These are phyloP conservation scores for Baeospora myosura DNA, from an alignment of 1,284 basidiomycete genomes.

Conservation along the genomic window DNA sequence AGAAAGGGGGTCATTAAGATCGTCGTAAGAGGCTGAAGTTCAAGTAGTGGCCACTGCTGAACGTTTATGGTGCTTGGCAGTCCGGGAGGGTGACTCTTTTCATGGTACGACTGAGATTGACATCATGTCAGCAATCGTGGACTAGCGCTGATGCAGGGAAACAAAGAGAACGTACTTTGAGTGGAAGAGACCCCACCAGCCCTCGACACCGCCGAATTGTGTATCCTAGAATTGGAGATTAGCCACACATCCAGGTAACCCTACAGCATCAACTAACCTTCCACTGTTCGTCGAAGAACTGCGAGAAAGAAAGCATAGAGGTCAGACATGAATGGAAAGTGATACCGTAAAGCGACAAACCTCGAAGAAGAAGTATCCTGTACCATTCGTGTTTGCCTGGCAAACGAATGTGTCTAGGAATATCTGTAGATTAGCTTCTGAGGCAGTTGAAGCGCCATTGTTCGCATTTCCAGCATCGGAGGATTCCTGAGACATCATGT, in stretches of 20 bases:
- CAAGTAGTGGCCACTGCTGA: too few species aligned
- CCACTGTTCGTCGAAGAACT: conserved; percentile 84
- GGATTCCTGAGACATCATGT: conserved; percentile 36
- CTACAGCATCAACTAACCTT: too few species aligned
- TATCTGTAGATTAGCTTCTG: conserved; percentile 60
- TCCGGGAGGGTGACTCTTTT: neutral
- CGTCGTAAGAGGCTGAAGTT: too few species aligned
- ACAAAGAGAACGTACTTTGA: conserved; percentile 27
- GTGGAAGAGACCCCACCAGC: conserved; percentile 49
- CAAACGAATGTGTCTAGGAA: conserved; percentile 88
- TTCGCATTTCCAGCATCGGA: conserved; percentile 46
- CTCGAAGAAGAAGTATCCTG: conserved; percentile 85
- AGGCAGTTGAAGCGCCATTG: conserved; percentile 65
- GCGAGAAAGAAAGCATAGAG: conserved; percentile 18
- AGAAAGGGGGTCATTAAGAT: too few species aligned
- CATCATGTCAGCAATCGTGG: too few species aligned
- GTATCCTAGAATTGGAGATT: too few species aligned
- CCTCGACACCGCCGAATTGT: conserved; percentile 84
- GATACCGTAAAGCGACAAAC: conserved; percentile 25
- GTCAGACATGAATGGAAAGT: conserved; percentile 3
- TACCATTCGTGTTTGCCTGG: conserved; percentile 73
- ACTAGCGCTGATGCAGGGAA: too few species aligned
- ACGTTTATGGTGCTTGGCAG: neutral
- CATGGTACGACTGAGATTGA: neutral
- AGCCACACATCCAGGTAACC: too few species aligned